A percentile compares a stretch with the other conserved stretches of the same genome.
phyloP scores from a whole-genome alignment of 2,329 filamentous ascomycete species.

The Penicillium sp. region DNA sequence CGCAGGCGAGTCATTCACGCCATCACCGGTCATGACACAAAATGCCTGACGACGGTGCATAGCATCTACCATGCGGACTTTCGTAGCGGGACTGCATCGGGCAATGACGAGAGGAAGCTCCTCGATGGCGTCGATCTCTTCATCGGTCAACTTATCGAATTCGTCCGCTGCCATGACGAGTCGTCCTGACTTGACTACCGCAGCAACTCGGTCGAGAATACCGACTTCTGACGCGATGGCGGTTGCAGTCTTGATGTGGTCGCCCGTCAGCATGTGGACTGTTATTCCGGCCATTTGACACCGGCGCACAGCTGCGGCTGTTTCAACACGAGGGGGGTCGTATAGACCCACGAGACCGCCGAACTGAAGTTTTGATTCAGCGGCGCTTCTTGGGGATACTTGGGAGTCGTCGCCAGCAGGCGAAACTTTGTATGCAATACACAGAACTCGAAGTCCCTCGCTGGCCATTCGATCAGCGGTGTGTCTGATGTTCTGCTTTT shows the following conservation, averaged over 20 bases:
- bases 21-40: slow-evolving; percentile 86
- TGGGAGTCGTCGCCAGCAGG: slow-evolving; percentile 32
- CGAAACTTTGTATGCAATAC: slow-evolving; percentile 50
- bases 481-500: slow-evolving; percentile 27
- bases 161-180: slow-evolving; percentile 59
- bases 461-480: slow-evolving; percentile 58
- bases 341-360: slow-evolving; percentile 63
- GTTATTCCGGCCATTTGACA: slow-evolving; percentile 58
- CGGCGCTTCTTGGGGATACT: slow-evolving; percentile 43
- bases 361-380: slow-evolving; percentile 58
- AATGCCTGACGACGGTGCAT: slow-evolving; percentile 74
- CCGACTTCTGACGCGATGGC: slow-evolving; percentile 61
- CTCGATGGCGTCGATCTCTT: slow-evolving; percentile 64
- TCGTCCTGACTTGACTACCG: slow-evolving; percentile 39
- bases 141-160: slow-evolving; percentile 55
- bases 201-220: slow-evolving; percentile 49
- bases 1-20: slow-evolving; percentile 83
- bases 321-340: slow-evolving; percentile 62
- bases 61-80: slow-evolving; percentile 88
- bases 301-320: slow-evolving; percentile 55
- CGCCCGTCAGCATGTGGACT: slow-evolving; percentile 61
- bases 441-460: slow-evolving; percentile 62
- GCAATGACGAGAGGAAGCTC: slow-evolving; percentile 80
- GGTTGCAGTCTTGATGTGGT: slow-evolving; percentile 58
- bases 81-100: slow-evolving; percentile 80